These are phyloP conservation scores for Malassezia restricta DNA, from an alignment of 1,284 basidiomycete species.

Conservation along the genomic window DNA sequence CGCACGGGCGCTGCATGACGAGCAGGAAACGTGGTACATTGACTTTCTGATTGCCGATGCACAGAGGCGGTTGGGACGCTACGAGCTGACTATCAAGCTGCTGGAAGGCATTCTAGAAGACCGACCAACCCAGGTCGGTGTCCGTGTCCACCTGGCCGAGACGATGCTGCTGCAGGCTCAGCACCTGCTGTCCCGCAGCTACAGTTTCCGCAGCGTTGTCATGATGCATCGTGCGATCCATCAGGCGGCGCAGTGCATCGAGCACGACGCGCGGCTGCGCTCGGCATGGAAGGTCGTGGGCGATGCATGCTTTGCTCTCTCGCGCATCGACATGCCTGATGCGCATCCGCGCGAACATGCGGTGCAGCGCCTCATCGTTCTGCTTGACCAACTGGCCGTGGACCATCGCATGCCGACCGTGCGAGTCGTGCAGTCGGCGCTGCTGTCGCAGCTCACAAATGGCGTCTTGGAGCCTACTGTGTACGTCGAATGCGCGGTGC, in stretches of 20 bases:
- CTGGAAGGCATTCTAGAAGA: slow-evolving; percentile 56
- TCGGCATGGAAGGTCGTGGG: slow-evolving; percentile 71
- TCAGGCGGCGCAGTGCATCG: slow-evolving; percentile 54
- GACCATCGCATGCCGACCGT: slow-evolving; percentile 32
- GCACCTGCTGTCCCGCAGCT: slow-evolving; percentile 58
- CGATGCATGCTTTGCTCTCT: slow-evolving; percentile 57
- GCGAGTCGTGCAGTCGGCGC: slow-evolving; percentile 16
- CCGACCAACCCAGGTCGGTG: slow-evolving; percentile 56
- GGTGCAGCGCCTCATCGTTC: slow-evolving; percentile 19
- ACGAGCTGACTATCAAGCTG: slow-evolving; percentile 60
- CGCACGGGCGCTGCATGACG: slow-evolving; percentile 51
- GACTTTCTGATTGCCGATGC: slow-evolving; percentile 75
- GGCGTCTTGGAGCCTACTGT: background rate
- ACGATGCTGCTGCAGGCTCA: slow-evolving; percentile 63
- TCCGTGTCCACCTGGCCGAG: slow-evolving; percentile 63
- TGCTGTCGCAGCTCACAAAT: slow-evolving; percentile 6
- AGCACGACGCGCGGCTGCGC: slow-evolving; percentile 46
- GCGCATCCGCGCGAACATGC: background rate
- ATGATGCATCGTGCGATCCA: slow-evolving; percentile 58
- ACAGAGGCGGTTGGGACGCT: slow-evolving; percentile 65
- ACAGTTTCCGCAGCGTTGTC: slow-evolving; percentile 60
- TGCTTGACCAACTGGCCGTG: slow-evolving; percentile 17
- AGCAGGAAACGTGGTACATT: slow-evolving; percentile 62
- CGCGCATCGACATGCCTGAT: slow-evolving; percentile 14
- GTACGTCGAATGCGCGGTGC: slow-evolving; percentile 18